These are phyloP conservation scores for Clitopilus hobsonii DNA, from an alignment of 768 basidiomycete species.

Conservation along the genomic window DNA sequence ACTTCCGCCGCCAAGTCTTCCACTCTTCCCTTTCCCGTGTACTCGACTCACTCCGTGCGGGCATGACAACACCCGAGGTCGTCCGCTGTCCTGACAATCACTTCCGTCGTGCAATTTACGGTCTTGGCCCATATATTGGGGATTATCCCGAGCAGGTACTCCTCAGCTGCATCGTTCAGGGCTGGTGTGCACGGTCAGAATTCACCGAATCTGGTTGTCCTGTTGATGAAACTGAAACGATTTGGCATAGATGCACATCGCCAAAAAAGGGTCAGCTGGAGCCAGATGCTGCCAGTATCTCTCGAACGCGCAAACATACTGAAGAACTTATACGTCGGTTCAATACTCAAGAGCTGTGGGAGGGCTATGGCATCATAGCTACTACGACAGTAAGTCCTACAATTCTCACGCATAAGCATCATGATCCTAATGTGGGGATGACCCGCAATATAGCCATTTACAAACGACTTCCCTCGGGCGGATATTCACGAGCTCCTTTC, in stretches of 20 bases:
- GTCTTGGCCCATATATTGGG: conserved; percentile 19
- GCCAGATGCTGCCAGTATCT: conserved; percentile 10
- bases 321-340: conserved; percentile 13
- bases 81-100: conserved; percentile 17
- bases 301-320: conserved; percentile 12
- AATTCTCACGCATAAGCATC: no score
- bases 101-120: conserved; percentile 14
- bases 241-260: not conserved
- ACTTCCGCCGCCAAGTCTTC: conserved; percentile 11
- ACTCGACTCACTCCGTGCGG: conserved; percentile 8
- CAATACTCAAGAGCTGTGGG: conserved; percentile 12
- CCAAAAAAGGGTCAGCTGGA: not conserved
- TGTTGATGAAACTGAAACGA: not conserved
- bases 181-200: conserved; percentile 18
- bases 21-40: conserved; percentile 14
- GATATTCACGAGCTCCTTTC: conserved; percentile 22
- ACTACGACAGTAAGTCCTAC: conserved; percentile 19
- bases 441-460: conserved; percentile 6
- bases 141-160: conserved; percentile 20
- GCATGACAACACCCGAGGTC: conserved; percentile 17
- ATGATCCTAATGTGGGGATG: not conserved
- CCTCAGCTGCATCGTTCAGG: conserved; percentile 15
- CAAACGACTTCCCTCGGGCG: conserved; percentile 18
- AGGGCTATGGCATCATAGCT: conserved; percentile 17
- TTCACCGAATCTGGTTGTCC: not conserved